Conservation (phyloP, 805 yeast genomes). For the Yamadazyma tumulicola region DNA sequence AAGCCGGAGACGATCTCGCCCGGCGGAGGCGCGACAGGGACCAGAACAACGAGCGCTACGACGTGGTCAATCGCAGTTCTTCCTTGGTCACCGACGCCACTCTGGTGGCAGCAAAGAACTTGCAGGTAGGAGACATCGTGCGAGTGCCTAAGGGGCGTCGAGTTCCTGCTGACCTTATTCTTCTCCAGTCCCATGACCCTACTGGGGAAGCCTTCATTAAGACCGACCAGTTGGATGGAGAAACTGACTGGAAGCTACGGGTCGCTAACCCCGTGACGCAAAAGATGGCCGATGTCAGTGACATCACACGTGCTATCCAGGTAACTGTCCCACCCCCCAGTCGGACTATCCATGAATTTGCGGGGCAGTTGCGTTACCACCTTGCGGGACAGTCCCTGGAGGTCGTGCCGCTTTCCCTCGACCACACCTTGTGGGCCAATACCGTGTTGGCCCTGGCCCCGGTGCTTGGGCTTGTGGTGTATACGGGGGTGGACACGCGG, state of each 20-base stretch:
- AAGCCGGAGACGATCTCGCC: constrained; percentile 89
- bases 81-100: constrained; percentile 16
- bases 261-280: constrained; percentile 77
- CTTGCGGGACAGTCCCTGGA: constrained; percentile 24
- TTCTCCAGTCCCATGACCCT: constrained; percentile 67
- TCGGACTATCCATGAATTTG: constrained; percentile 75
- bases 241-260: constrained; percentile 97
- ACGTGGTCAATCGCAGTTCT: constrained; percentile 46
- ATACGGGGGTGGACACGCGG: constrained; percentile 91
- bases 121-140: constrained; percentile 85
- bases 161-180: constrained; percentile 89
- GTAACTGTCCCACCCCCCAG: constrained; percentile 79
- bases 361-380: constrained; percentile 67
- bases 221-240: constrained; percentile 98
- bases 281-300: constrained; percentile 41
- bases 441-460: constrained; percentile 94
- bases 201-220: constrained; percentile 89
- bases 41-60: constrained; percentile 79
- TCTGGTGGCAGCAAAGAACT: constrained; percentile 48
- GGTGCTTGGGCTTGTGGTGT: constrained; percentile 81
- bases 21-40: constrained; percentile 88
- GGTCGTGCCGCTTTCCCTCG: constrained; percentile 68
- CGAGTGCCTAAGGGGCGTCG: constrained; percentile 75
- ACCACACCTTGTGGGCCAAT: constrained; percentile 96
- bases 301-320: constrained; percentile 46